Conservation (phyloP, 768 basidiomycete species). For the Nidularia sp. region DNA sequence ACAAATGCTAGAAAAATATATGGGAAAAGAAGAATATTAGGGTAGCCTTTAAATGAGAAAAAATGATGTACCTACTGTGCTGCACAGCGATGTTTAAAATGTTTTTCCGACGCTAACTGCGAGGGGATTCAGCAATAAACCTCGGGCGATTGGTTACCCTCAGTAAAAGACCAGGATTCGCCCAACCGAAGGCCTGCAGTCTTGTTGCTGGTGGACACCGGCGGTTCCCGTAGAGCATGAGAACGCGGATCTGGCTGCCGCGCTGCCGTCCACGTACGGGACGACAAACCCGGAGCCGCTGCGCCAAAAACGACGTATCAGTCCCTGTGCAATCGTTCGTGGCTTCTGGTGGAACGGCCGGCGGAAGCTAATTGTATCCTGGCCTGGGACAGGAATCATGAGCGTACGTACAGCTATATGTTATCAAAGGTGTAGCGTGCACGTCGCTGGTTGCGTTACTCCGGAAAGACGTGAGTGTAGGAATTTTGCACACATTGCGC, state of each 20-base stretch:
- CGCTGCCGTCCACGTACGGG: background rate
- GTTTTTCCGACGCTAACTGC: background rate
- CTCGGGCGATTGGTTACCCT: background rate
- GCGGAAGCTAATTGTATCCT: no score
- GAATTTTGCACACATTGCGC: no score
- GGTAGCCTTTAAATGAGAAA: background rate
- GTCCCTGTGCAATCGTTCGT: no score
- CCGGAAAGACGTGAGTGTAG: no score
- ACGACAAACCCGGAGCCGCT: background rate
- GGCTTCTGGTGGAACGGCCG: no score
- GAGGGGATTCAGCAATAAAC: background rate
- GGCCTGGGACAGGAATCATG: no score
- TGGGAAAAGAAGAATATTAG: background rate
- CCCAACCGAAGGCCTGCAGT: no score
- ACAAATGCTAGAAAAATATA: no score
- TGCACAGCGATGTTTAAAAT: background rate
- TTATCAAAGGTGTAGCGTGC: no score
- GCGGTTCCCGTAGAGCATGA: background rate
- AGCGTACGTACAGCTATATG: no score
- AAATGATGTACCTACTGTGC: background rate
- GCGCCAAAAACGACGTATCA: no score
- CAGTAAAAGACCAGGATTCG: background rate
- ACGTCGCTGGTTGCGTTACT: no score
- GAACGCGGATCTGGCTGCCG: background rate
- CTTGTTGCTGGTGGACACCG: background rate